These are phyloP conservation scores for Carallia pectinifolia DNA, from an alignment of 345 rosid genomes.

Conservation along the genomic window DNA sequence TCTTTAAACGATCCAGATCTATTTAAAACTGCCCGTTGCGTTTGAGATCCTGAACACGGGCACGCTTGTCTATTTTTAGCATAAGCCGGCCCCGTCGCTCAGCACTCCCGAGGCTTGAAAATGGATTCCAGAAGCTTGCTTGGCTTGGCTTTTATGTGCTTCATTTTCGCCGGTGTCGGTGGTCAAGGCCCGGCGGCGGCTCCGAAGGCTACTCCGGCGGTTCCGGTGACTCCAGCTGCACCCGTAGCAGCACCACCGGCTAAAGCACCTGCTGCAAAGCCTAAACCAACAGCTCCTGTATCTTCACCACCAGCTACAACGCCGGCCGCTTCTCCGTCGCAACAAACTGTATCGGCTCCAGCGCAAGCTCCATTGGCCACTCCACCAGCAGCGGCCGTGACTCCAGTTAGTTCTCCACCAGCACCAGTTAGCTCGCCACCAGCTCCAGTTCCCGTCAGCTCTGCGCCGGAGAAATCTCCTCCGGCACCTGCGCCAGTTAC, in stretches of 20 bases:
- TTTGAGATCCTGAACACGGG: too few species aligned
- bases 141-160: slow-evolving; percentile 43
- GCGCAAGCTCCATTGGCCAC: slow-evolving; percentile 23
- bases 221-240: neutral
- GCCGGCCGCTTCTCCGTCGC: slow-evolving; percentile 31
- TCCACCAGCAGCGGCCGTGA: slow-evolving; percentile 22
- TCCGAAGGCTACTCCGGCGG: neutral
- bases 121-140: slow-evolving; percentile 47
- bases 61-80: neutral
- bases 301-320: slow-evolving; percentile 27
- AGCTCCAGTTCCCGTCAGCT: slow-evolving; percentile 39
- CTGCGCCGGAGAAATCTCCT: slow-evolving; percentile 29
- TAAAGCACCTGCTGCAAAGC: slow-evolving; percentile 21
- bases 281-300: slow-evolving; percentile 13
- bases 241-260: slow-evolving; percentile 25
- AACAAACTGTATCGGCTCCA: slow-evolving; percentile 40
- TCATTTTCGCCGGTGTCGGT: slow-evolving; percentile 55
- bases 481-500: slow-evolving; percentile 26
- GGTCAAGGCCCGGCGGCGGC: slow-evolving; percentile 64
- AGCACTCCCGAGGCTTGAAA: neutral
- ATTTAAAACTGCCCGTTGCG: neutral
- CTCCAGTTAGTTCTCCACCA: slow-evolving; percentile 32
- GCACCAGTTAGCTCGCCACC: slow-evolving; percentile 37
- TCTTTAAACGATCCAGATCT: slow-evolving; percentile 19
- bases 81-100: too few species aligned